Evolutionary conservation across 306 rosid species (phyloP).

Genomic region (Acacia crassicarpa): DNA sequence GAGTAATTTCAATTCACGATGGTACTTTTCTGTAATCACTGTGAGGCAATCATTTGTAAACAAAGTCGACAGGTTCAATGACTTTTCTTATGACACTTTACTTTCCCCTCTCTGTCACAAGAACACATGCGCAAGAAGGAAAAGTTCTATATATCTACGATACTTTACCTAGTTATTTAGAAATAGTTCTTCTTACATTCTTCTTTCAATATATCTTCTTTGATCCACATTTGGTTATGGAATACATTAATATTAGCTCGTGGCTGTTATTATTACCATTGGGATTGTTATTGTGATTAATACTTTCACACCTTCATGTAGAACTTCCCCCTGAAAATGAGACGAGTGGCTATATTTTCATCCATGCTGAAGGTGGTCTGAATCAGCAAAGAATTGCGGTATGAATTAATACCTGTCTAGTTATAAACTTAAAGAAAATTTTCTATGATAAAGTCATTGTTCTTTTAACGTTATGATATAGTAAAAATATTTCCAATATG

Average conservation of each 20-base stretch:
- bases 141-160: background rate
- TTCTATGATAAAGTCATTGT: slow-evolving; percentile 12
- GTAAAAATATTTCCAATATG: slow-evolving; percentile 18
- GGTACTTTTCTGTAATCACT: background rate
- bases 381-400: slow-evolving; percentile 98
- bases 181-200: background rate
- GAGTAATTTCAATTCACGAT: background rate
- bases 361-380: slow-evolving; percentile 97
- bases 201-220: background rate
- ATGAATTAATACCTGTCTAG: slow-evolving; percentile 35
- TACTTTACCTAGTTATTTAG: background rate
- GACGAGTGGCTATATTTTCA: slow-evolving; percentile 91
- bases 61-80: slow-evolving; percentile 1
- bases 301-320: slow-evolving; percentile 39
- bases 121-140: background rate
- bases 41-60: slow-evolving; percentile 12
- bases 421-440: slow-evolving; percentile 20
- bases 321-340: slow-evolving; percentile 86
- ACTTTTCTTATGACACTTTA: background rate
- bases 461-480: slow-evolving; percentile 11
- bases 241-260: slow-evolving; percentile 5
- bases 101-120: background rate
- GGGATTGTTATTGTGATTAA: background rate
- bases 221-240: slow-evolving; percentile 4
- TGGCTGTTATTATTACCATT: slow-evolving; percentile 5